Evolutionary conservation across 129 eudicot genomes (phyloP).

Genomic region (Escallonia herrerae): DNA sequence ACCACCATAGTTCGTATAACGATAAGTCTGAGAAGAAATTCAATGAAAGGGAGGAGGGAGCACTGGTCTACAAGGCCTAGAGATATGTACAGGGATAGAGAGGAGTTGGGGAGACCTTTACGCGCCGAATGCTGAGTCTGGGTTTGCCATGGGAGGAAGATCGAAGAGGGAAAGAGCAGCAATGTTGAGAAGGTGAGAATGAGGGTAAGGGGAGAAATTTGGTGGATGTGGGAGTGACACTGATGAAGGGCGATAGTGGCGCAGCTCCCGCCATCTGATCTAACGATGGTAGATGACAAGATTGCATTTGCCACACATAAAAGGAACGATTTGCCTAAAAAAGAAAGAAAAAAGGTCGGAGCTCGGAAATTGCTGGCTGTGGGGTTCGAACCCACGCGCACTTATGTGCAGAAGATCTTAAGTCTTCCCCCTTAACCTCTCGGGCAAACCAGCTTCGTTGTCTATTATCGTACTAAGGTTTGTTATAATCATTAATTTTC

Average conservation of each 20-base stretch:
- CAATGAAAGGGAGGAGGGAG: no score
- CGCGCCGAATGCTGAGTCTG: constrained; percentile 7
- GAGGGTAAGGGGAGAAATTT: not conserved
- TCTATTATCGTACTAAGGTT: not conserved
- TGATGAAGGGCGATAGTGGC: not conserved
- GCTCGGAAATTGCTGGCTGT: constrained; percentile 50
- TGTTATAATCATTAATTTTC: no score
- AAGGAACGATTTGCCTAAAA: no score
- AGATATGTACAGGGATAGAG: not conserved
- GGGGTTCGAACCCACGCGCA: constrained; percentile 99
- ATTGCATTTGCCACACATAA: not conserved
- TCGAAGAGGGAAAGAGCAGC: not conserved
- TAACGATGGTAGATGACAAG: no score
- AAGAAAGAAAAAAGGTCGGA: no score
- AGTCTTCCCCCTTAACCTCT: constrained; percentile 96
- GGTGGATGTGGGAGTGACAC: not conserved
- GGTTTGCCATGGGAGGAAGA: constrained; percentile 1
- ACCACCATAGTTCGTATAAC: no score
- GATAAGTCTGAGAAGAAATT: no score
- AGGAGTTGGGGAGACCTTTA: not conserved
- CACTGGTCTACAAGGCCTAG: no score
- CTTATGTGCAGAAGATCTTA: constrained; percentile 97
- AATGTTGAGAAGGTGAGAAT: not conserved
- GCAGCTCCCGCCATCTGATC: constrained; percentile 10
- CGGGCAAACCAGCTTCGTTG: constrained; percentile 87